Conservation (phyloP, 2,329 filamentous ascomycete genomes). For the Cytospora mali region DNA sequence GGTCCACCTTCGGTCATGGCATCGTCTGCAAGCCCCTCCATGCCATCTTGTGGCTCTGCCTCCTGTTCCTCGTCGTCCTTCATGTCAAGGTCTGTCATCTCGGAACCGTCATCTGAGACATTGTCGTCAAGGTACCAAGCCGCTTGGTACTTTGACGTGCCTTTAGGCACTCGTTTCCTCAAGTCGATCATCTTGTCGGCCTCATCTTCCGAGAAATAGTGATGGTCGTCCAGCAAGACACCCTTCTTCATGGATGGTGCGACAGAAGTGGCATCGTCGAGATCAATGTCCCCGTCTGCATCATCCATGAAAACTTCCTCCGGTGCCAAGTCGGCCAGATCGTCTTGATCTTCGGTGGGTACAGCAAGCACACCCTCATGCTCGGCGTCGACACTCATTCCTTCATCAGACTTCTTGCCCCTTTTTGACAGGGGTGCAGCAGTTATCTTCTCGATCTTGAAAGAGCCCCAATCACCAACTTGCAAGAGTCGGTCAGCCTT, state of each 20-base stretch:
- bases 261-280: slow-evolving; percentile 44
- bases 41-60: slow-evolving; percentile 77
- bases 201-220: slow-evolving; percentile 95
- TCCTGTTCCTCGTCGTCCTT: slow-evolving; percentile 61
- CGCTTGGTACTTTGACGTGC: slow-evolving; percentile 91
- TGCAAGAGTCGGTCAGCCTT: slow-evolving; percentile 91
- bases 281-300: slow-evolving; percentile 57
- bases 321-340: slow-evolving; percentile 80
- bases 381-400: slow-evolving; percentile 69
- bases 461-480: slow-evolving; percentile 91
- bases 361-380: slow-evolving; percentile 68
- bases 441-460: slow-evolving; percentile 87
- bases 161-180: slow-evolving; percentile 80
- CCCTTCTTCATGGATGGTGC: slow-evolving; percentile 68
- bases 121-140: slow-evolving; percentile 86
- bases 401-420: slow-evolving; percentile 61
- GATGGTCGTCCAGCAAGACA: slow-evolving; percentile 92
- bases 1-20: slow-evolving; percentile 76
- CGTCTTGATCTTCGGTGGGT: slow-evolving; percentile 80
- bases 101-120: slow-evolving; percentile 80
- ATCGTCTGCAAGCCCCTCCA: slow-evolving; percentile 67
- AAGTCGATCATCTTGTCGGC: slow-evolving; percentile 57
- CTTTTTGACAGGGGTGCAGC: slow-evolving; percentile 69
- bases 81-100: slow-evolving; percentile 69
- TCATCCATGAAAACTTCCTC: slow-evolving; percentile 77